A percentile compares a stretch with the other conserved stretches of the same genome.
These are phyloP conservation scores for Geosmithia putterillii DNA, from an alignment of 2,329 filamentous ascomycete genomes.

Conservation along the genomic window DNA sequence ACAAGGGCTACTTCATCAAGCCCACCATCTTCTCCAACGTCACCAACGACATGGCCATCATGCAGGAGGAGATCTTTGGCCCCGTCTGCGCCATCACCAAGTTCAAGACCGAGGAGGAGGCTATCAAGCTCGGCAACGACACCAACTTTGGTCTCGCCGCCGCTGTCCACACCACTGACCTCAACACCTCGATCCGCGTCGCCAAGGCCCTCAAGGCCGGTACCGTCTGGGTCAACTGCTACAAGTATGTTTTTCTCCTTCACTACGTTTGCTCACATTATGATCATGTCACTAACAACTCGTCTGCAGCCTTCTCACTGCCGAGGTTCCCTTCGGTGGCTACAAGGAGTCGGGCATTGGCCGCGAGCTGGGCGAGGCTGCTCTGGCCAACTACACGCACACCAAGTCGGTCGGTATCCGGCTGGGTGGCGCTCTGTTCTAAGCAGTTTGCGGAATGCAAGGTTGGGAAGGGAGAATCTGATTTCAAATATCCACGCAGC, in stretches of 20 bases:
- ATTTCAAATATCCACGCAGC: background rate
- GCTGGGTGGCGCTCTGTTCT: constrained; percentile 10
- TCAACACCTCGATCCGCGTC: constrained; percentile 68
- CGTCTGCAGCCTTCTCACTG: constrained; percentile 56
- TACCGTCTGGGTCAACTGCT: constrained; percentile 4
- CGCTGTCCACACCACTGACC: constrained; percentile 64
- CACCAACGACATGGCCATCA: constrained; percentile 69
- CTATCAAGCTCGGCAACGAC: constrained; percentile 59
- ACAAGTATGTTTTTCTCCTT: constrained; percentile 12
- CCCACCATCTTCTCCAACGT: constrained; percentile 78
- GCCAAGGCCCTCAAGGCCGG: constrained; percentile 38
- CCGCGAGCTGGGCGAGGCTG: constrained; percentile 60
- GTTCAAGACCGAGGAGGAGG: constrained; percentile 69
- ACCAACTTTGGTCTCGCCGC: constrained; percentile 68
- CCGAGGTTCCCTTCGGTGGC: constrained; percentile 57
- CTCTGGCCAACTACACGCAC: constrained; percentile 55
- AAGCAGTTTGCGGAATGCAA: constrained; percentile 1
- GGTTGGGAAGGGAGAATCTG: background rate
- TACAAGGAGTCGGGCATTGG: constrained; percentile 72
- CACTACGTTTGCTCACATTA: background rate
- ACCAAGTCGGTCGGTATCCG: constrained; percentile 52
- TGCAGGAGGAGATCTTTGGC: constrained; percentile 80
- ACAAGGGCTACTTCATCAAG: constrained; percentile 75
- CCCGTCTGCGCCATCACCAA: constrained; percentile 71
- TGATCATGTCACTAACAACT: background rate